Conservation (phyloP, 1,139 yeast species). For the Nakaseomyces nivariensis region DNA sequence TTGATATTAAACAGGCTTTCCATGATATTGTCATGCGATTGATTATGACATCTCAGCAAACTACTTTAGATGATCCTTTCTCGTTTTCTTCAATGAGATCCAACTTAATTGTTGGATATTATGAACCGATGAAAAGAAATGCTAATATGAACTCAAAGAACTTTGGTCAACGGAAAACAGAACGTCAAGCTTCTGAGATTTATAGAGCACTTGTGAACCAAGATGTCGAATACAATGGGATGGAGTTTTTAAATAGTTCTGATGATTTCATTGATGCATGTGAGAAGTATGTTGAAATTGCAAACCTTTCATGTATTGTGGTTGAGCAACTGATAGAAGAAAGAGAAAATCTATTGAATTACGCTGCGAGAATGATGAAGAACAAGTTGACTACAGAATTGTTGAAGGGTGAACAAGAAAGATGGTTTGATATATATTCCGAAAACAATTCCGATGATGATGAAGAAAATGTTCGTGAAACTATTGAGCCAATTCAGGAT, state of each 20-base stretch:
- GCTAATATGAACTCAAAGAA: slow-evolving; percentile 5
- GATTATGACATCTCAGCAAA: slow-evolving; percentile 57
- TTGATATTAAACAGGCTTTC: slow-evolving; percentile 62
- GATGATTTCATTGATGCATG: slow-evolving; percentile 25
- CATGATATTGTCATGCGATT: slow-evolving; percentile 56
- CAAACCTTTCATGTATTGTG: slow-evolving; percentile 36
- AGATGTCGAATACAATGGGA: slow-evolving; percentile 36
- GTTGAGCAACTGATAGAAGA: slow-evolving; percentile 57
- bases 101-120: slow-evolving; percentile 34
- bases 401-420: slow-evolving; percentile 39
- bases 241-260: slow-evolving; percentile 41
- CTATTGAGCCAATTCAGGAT: background rate
- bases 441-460: slow-evolving; percentile 13
- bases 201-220: slow-evolving; percentile 40
- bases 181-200: slow-evolving; percentile 42
- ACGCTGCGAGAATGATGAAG: slow-evolving; percentile 70
- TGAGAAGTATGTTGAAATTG: slow-evolving; percentile 37
- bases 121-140: slow-evolving; percentile 27
- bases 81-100: slow-evolving; percentile 55
- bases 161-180: slow-evolving; percentile 23
- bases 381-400: slow-evolving; percentile 58
- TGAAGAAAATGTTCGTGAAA: slow-evolving; percentile 21
- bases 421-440: slow-evolving; percentile 12
- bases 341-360: slow-evolving; percentile 57
- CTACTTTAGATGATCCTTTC: slow-evolving; percentile 66